Evolutionary conservation across 2,329 filamentous ascomycete species (phyloP), one percentile per base, ranked within the genome.

Genomic region (Sphaerostilbella broomeana): DNA sequence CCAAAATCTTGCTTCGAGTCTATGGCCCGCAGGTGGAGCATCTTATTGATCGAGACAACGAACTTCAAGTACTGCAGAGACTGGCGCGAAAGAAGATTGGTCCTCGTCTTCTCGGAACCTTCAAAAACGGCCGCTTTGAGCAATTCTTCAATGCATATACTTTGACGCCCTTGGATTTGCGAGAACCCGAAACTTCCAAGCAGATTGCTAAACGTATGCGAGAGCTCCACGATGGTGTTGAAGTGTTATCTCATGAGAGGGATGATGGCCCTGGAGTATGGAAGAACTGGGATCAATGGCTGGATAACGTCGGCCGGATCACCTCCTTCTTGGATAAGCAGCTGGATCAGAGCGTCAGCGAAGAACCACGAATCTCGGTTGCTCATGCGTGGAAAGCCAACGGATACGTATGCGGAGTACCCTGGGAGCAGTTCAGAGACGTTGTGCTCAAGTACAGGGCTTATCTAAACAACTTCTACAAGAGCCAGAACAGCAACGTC

Each of bases 141-240:
- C 84, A 98, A 59, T 97, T 81, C 57, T 85, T 95, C 58, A 79
- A 95, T 56, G 88, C 92, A 1, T 77, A 78, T 25, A 81, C 92
- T 1, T 73, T 98, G 28, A 90, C 81, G 0, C 73, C 83, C 0
- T 69, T 75, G 18, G 85, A 94, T 49, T 64, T 98, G 31, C 81
- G 86, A 25, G 77, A 86, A 21, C 77, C 86, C 0, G 85, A 87
- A 35, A 95, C 86, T 0, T 94, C 85, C 22, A 84, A 77, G 54
- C 86, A 95, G 57, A 98, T 98, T 55, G 90, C 92, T 10, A 97
- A 97, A 69, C 85, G 92, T 35, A 95, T 98, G 87, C 77, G 89
- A 47, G 92, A 98, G 61, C 72, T 98, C 24, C 92, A 98, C 54
- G 86, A 95, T 37, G 92, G 92, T 1, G 83, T 98, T 46, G 88